Percentiles rank a stretch among this genome's conserved stretches.
phyloP scores from a whole-genome alignment of 805 yeast genomes.

The Candida ficus region DNA sequence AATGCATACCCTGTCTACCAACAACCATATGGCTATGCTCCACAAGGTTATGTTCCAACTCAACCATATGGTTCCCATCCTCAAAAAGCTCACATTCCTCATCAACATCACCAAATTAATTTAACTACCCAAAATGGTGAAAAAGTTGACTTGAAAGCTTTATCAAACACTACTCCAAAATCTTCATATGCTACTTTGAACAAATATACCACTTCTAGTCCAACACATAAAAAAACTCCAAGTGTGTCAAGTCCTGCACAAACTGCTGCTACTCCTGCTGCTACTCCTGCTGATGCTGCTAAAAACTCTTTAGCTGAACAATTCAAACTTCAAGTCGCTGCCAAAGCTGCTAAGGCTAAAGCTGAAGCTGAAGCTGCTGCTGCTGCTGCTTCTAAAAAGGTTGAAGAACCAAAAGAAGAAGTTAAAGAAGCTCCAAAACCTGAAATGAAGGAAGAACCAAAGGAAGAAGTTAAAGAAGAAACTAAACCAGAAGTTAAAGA shows the following conservation, averaged over 20 bases:
- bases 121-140: conserved; percentile 24
- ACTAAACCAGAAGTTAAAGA: not conserved
- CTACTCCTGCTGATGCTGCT: not conserved
- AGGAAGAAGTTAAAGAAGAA: conserved; percentile 3
- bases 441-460: conserved; percentile 6
- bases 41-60: conserved; percentile 7
- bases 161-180: conserved; percentile 19
- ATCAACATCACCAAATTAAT: conserved; percentile 13
- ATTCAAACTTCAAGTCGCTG: conserved; percentile 15
- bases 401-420: conserved; percentile 7
- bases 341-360: conserved; percentile 21
- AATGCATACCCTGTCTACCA: conserved; percentile 9
- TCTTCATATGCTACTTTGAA: conserved; percentile 11
- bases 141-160: conserved; percentile 18
- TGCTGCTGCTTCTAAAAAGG: conserved; percentile 8
- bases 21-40: conserved; percentile 6
- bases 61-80: conserved; percentile 3
- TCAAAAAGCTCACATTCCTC: conserved; percentile 4
- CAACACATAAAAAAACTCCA: conserved; percentile 13
- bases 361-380: conserved; percentile 16
- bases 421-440: not conserved
- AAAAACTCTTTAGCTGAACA: conserved; percentile 6
- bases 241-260: conserved; percentile 11
- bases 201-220: conserved; percentile 15
- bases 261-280: conserved; percentile 11